Evolutionary conservation across 345 rosid genomes (phyloP).

Genomic region (Citrus cavaleriei): DNA sequence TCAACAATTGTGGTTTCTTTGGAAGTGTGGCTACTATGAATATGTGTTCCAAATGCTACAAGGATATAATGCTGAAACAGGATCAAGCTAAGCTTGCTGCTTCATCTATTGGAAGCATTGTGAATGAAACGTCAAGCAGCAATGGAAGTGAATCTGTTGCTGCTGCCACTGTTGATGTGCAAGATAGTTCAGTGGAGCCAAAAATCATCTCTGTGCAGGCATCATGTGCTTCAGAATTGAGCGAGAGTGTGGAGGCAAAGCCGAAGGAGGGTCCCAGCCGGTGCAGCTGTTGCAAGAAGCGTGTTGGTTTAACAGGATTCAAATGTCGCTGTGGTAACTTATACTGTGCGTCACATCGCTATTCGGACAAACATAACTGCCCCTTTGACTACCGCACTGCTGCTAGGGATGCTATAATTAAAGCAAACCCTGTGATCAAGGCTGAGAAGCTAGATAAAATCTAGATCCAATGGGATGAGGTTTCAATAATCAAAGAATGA

Average conservation of each 20-base stretch:
- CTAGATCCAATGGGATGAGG: slow-evolving; percentile 21
- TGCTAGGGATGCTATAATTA: slow-evolving; percentile 80
- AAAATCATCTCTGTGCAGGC: slow-evolving; percentile 37
- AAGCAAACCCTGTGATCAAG: slow-evolving; percentile 83
- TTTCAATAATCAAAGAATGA: slow-evolving; percentile 18
- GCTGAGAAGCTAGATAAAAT: slow-evolving; percentile 94
- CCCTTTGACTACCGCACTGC: slow-evolving; percentile 72
- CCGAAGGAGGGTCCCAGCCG: slow-evolving; percentile 74
- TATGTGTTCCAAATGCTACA: slow-evolving; percentile 97
- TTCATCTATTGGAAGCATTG: slow-evolving; percentile 55
- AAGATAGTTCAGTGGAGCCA: slow-evolving; percentile 37
- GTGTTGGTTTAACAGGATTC: slow-evolving; percentile 83
- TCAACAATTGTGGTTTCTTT: slow-evolving; percentile 90
- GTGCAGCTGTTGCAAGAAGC: slow-evolving; percentile 71
- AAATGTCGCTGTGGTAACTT: slow-evolving; percentile 78
- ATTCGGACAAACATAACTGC: slow-evolving; percentile 81
- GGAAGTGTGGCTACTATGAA: slow-evolving; percentile 92
- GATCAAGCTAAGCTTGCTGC: slow-evolving; percentile 76
- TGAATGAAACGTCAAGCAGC: slow-evolving; percentile 46
- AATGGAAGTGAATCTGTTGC: slow-evolving; percentile 29
- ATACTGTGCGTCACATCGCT: slow-evolving; percentile 79
- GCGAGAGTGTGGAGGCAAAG: slow-evolving; percentile 42
- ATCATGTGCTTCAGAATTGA: slow-evolving; percentile 26
- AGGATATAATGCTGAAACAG: slow-evolving; percentile 62
- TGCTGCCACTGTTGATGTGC: slow-evolving; percentile 39